Conservation (phyloP, 805 yeast species). For the Diddensiella caesifluorescens region DNA sequence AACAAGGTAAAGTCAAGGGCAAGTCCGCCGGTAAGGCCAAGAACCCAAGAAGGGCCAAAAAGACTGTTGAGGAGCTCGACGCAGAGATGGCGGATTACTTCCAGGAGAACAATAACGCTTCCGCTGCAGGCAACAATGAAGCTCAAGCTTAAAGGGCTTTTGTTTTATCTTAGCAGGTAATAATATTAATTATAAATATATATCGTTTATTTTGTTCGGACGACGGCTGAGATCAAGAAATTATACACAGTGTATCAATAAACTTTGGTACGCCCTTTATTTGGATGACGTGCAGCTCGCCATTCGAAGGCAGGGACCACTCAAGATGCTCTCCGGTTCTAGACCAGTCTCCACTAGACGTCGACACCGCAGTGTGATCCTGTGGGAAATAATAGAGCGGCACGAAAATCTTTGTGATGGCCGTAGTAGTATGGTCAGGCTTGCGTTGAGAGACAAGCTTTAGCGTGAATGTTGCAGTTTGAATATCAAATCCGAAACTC, state of each 20-base stretch:
- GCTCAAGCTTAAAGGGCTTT: slow-evolving; percentile 1
- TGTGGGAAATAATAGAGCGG: slow-evolving; percentile 68
- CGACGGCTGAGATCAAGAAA: slow-evolving; percentile 1
- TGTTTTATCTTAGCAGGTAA: neutral
- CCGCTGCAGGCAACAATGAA: slow-evolving; percentile 15
- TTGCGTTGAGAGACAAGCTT: slow-evolving; percentile 14
- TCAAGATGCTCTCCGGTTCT: slow-evolving; percentile 35
- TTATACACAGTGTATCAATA: slow-evolving; percentile 5
- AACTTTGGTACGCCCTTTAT: slow-evolving; percentile 8
- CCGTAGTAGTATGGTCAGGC: neutral
- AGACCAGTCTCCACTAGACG: slow-evolving; percentile 53
- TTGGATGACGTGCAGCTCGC: slow-evolving; percentile 8
- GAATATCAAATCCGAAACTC: slow-evolving; percentile 18
- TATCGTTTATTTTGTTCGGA: neutral
- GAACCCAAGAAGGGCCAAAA: slow-evolving; percentile 43
- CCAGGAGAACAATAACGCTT: slow-evolving; percentile 23
- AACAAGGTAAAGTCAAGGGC: slow-evolving; percentile 15
- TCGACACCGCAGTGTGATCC: slow-evolving; percentile 43
- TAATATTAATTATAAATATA: neutral
- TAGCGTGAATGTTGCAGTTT: slow-evolving; percentile 15
- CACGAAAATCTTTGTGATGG: slow-evolving; percentile 55
- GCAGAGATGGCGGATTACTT: slow-evolving; percentile 98
- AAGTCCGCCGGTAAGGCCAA: slow-evolving; percentile 35
- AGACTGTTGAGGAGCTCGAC: slow-evolving; percentile 89
- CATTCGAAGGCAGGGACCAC: slow-evolving; percentile 10